phyloP scores from a whole-genome alignment of 2,329 filamentous ascomycete species.

The Penicillium griseofulvum region DNA sequence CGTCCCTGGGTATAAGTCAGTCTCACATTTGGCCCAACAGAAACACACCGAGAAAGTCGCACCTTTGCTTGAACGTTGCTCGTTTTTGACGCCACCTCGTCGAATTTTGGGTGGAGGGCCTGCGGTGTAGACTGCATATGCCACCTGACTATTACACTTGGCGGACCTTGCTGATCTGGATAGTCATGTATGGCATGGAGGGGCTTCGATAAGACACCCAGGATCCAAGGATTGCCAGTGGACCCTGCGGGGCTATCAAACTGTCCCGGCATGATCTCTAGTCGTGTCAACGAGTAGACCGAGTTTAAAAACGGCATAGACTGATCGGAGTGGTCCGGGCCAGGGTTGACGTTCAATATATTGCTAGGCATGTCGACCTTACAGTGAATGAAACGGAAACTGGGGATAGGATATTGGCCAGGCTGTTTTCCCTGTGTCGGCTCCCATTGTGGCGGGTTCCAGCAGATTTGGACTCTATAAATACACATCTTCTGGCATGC shows the following conservation, averaged over 20 bases:
- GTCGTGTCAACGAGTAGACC: constrained; percentile 65
- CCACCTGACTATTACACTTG: constrained; percentile 81
- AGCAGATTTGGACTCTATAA: constrained; percentile 70
- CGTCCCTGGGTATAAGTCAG: constrained; percentile 39
- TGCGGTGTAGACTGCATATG: constrained; percentile 67
- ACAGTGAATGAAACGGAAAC: constrained; percentile 38
- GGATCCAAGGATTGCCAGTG: constrained; percentile 59
- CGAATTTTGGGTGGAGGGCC: constrained; percentile 70
- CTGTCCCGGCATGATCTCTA: constrained; percentile 69
- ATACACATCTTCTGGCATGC: constrained; percentile 70
- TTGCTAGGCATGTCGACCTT: constrained; percentile 38
- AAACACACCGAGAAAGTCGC: constrained; percentile 1
- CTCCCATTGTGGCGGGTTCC: constrained; percentile 61
- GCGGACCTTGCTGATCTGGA: constrained; percentile 61
- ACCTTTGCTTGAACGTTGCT: constrained; percentile 50
- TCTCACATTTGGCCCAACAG: constrained; percentile 8
- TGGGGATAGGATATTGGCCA: constrained; percentile 34
- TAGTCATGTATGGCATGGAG: constrained; percentile 51
- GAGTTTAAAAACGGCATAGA: constrained; percentile 28
- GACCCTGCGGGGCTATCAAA: constrained; percentile 58
- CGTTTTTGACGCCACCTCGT: constrained; percentile 67
- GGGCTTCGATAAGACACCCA: constrained; percentile 69
- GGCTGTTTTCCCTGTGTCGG: constrained; percentile 43
- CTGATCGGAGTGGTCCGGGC: constrained; percentile 25
- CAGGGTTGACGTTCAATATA: constrained; percentile 28